A percentile compares a stretch with the other conserved stretches of the same genome.
Conservation (phyloP, 1,284 basidiomycete genomes). For the Moniliophthora roreri region DNA sequence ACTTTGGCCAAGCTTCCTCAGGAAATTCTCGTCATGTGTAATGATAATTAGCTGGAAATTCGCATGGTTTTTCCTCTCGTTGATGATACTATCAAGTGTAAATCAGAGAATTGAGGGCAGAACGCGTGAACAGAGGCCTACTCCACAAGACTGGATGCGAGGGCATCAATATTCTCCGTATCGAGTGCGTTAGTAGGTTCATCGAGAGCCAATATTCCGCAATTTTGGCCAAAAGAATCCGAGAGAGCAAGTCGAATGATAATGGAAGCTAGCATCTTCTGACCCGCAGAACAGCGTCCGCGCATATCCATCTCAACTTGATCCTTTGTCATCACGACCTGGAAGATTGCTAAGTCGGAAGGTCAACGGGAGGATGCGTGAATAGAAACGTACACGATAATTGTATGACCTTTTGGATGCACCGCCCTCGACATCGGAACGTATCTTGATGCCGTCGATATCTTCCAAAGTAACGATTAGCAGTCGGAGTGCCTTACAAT, state of each 20-base stretch:
- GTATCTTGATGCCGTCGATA: conserved; percentile 96
- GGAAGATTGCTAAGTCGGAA: conserved; percentile 24
- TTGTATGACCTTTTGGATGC: conserved; percentile 93
- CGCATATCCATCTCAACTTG: conserved; percentile 99
- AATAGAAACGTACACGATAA: conserved; percentile 72
- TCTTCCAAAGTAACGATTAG: conserved; percentile 47
- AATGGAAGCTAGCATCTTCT: conserved; percentile 99
- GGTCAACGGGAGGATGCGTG: conserved; percentile 12
- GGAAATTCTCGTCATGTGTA: conserved; percentile 92
- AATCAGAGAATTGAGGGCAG: conserved; percentile 9
- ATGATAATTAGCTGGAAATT: conserved; percentile 99
- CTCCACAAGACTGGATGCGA: conserved; percentile 92
- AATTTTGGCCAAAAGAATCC: conserved; percentile 97
- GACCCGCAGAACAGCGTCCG: conserved; percentile 96
- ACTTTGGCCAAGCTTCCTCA: conserved; percentile 79
- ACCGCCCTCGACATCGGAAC: conserved; percentile 90
- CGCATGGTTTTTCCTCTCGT: conserved; percentile 83
- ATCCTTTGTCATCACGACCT: conserved; percentile 99
- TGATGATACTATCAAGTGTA: conserved; percentile 70
- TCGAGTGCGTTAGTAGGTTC: conserved; percentile 99
- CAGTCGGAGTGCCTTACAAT: conserved; percentile 18
- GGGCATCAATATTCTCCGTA: conserved; percentile 93
- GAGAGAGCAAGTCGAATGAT: conserved; percentile 98
- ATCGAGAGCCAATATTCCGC: conserved; percentile 95
- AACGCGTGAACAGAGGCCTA: conserved; percentile 39